These are phyloP conservation scores for Candida insectorum DNA, from an alignment of 805 yeast genomes.

Conservation along the genomic window DNA sequence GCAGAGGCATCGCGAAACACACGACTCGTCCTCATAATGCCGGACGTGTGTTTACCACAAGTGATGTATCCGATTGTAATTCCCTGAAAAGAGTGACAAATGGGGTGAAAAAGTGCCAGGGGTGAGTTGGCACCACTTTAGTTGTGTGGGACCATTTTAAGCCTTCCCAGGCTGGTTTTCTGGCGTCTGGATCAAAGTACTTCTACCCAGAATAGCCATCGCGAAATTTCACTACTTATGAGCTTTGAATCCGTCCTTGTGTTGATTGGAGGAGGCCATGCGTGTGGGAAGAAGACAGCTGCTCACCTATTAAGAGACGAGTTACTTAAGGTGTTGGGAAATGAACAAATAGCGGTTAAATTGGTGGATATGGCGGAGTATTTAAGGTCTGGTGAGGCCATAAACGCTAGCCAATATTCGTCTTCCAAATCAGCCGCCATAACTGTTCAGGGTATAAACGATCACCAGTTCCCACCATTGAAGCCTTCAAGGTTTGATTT, in stretches of 20 bases:
- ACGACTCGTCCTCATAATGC: no score
- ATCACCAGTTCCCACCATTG: slow-evolving; percentile 16
- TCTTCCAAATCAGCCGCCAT: slow-evolving; percentile 24
- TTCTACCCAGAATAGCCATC: no score
- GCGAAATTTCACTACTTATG: slow-evolving; percentile 1
- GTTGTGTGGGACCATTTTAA: no score
- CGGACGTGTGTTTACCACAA: no score
- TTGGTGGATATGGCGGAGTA: slow-evolving; percentile 46
- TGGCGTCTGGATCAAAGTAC: no score
- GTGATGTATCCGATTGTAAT: no score
- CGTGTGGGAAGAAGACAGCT: slow-evolving; percentile 49
- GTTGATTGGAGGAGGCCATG: slow-evolving; percentile 61
- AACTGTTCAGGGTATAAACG: slow-evolving; percentile 19
- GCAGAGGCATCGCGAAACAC: no score
- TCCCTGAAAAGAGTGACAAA: no score
- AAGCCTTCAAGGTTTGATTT: slow-evolving; percentile 46
- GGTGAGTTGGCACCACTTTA: no score
- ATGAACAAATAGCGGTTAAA: slow-evolving; percentile 18
- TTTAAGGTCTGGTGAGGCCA: slow-evolving; percentile 20
- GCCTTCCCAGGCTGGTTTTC: no score
- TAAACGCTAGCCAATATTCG: slow-evolving; percentile 16
- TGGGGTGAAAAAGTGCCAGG: no score
- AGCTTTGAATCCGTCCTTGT: slow-evolving; percentile 28
- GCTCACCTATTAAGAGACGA: slow-evolving; percentile 34
- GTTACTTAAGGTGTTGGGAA: slow-evolving; percentile 12